These are phyloP conservation scores for Leavenworthia alabamica DNA, from an alignment of 345 rosid species.

Conservation along the genomic window DNA sequence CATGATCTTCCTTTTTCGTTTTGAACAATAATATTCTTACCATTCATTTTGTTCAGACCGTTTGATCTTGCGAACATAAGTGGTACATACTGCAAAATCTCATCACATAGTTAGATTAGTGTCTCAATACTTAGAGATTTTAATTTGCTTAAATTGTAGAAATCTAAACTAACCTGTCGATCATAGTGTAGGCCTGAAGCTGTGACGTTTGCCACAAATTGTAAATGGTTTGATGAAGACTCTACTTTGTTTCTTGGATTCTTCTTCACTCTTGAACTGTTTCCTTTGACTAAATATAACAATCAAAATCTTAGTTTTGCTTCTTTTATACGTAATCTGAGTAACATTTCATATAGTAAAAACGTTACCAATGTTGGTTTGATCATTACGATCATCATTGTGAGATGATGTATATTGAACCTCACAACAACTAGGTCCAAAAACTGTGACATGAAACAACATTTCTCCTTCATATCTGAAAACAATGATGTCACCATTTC, in stretches of 20 bases:
- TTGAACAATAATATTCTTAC: background rate
- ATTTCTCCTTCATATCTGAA: constrained; percentile 23
- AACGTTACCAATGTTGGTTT: constrained; percentile 4
- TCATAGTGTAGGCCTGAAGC: background rate
- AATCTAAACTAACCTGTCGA: constrained; percentile 16
- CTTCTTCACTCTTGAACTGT: constrained; percentile 9
- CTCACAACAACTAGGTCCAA: constrained; percentile 24
- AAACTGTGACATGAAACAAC: constrained; percentile 25
- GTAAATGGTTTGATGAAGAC: background rate
- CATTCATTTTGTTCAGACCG: constrained; percentile 9
- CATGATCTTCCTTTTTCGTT: constrained; percentile 17
- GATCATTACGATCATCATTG: background rate
- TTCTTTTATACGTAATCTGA: background rate
- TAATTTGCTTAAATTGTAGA: background rate
- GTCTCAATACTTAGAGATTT: background rate
- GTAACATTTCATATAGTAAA: background rate
- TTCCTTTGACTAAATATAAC: background rate
- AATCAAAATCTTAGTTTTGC: background rate
- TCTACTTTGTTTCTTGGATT: background rate
- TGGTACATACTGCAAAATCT: constrained; percentile 14
- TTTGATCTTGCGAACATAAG: background rate
- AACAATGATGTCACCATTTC: constrained; percentile 14
- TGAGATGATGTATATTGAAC: constrained; percentile 12
- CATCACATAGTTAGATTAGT: background rate
- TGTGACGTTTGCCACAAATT: constrained; percentile 12